Evolutionary conservation across 2,329 filamentous ascomycete species (phyloP), one percentile per base, ranked within the genome.

Genomic region (Magnaporthiopsis rhizophila): DNA sequence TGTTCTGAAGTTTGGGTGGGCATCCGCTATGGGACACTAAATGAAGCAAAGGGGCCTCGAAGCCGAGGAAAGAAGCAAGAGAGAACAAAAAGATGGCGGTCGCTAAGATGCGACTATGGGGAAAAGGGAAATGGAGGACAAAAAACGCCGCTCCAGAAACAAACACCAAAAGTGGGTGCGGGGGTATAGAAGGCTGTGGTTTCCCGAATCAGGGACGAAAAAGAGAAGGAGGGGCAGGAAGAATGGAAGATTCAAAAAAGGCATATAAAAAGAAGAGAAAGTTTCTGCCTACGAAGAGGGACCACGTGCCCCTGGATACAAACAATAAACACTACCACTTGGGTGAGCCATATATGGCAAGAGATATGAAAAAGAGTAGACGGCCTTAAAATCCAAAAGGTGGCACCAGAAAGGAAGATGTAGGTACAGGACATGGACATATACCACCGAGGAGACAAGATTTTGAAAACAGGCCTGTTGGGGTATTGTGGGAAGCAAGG

Each of bases 271-370:
- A n/a, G n/a, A 7, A 32, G 21, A 18, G 7, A 1, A 30, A 30
- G 28, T 30, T 45, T 45, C 38, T 45, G 45, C 53, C 32, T 11
- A 32, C 21, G 50, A 53, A 53, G 21, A n/a, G 21, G 45, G 21
- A n/a, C 45, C 18, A 2, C 45, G 21, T 21, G 1, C n/a, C 45
- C 18, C 45, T 2, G 2, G 18, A 57, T 63, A 45, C 26, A 63
- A 59, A 60, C 64, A 65, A 65, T 65, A 65, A 65, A 65, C 61
- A 65, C 61, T 63, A 65, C 53, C 64, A 45, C 61, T 38, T 60
- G 28, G 30, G 15, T 28, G 56, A 12, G 57, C 57, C 30, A 8
- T 21, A n/a, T 53, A n/a, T 53, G 45, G 45, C 45, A 53, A 53
- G 38, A 45, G 13, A 45, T 15, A 21, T 6, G n/a, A n/a, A n/a